A percentile compares a stretch with the other conserved stretches of the same genome.
Conservation (phyloP, 2,329 filamentous ascomycete species). For the Diplodia scrobiculata region DNA sequence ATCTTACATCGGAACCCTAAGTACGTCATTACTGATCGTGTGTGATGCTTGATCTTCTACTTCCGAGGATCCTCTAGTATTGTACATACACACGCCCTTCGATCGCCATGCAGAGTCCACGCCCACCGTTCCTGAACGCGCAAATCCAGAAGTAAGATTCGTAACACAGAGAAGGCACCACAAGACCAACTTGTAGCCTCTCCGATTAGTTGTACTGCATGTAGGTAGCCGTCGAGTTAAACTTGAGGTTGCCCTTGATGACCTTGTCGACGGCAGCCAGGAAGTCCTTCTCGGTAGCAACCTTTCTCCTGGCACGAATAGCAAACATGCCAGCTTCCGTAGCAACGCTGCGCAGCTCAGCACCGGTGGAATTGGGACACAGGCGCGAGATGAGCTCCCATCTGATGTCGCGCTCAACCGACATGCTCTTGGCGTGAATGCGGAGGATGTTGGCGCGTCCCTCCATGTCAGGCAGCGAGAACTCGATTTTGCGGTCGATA, state of each 20-base stretch:
- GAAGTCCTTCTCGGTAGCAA: constrained; percentile 98
- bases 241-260: constrained; percentile 98
- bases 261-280: constrained; percentile 98
- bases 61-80: constrained; percentile 22
- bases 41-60: constrained; percentile 17
- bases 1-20: background rate
- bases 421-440: constrained; percentile 99
- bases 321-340: constrained; percentile 99
- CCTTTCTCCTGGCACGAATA: constrained; percentile 91
- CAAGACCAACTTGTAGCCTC: background rate
- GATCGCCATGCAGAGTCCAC: background rate
- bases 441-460: constrained; percentile 95
- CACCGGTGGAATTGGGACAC: constrained; percentile 95
- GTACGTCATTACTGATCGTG: constrained; percentile 12
- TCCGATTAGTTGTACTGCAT: constrained; percentile 91
- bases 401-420: constrained; percentile 95
- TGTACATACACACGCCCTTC: constrained; percentile 23
- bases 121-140: constrained; percentile 21
- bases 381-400: constrained; percentile 98
- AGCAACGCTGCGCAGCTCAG: constrained; percentile 92
- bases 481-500: constrained; percentile 99
- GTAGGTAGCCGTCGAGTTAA: constrained; percentile 97
- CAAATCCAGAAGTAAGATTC: constrained; percentile 7
- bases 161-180: constrained; percentile 11
- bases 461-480: constrained; percentile 94